Percentiles rank a stretch among this genome's conserved stretches.
Conservation (phyloP, 768 basidiomycete genomes). For the Leucosporidium yakuticum region DNA sequence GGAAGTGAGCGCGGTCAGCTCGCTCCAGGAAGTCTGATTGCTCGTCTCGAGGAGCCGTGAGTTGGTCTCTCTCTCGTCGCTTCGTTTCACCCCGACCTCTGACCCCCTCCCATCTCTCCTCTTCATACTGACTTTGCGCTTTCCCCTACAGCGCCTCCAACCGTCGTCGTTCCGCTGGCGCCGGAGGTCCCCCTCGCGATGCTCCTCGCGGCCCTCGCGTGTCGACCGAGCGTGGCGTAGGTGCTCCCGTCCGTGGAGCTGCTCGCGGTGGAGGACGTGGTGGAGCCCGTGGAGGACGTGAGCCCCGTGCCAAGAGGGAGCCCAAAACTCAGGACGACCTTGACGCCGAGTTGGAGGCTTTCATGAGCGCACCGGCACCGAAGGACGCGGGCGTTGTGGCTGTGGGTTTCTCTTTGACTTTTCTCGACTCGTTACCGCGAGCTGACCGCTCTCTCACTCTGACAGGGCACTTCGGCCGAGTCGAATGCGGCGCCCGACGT, state of each 20-base stretch:
- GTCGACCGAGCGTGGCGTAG: background rate
- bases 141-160: background rate
- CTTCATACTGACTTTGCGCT: background rate
- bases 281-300: background rate
- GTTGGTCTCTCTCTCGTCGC: background rate
- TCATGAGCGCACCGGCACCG: conserved; percentile 30
- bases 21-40: conserved; percentile 23
- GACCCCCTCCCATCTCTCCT: background rate
- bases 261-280: conserved; percentile 2
- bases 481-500: no score
- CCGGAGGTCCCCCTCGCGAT: background rate
- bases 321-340: conserved; percentile 35
- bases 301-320: conserved; percentile 7
- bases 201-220: background rate
- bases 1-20: background rate
- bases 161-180: background rate
- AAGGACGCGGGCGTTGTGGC: no score
- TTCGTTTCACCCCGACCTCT: background rate
- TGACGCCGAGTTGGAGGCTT: conserved; percentile 38
- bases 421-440: no score
- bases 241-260: background rate
- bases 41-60: conserved; percentile 16
- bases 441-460: no score
- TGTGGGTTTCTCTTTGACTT: background rate
- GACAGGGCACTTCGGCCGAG: no score